Conservation (phyloP, 495 filamentous ascomycete genomes). For the Beverwykella pulmonaria region DNA sequence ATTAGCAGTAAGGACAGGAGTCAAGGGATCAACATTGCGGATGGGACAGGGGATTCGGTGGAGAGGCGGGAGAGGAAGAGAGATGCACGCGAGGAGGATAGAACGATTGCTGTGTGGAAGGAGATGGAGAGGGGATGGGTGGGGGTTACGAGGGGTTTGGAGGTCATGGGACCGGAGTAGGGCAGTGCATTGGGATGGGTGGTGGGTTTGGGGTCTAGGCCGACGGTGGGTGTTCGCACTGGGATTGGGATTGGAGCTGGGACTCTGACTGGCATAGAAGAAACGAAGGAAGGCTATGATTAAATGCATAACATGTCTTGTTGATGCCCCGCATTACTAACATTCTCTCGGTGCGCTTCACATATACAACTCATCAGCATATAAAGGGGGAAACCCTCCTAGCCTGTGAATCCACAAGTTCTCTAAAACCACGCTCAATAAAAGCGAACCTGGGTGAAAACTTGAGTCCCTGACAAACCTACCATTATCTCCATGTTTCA, state of each 20-base stretch:
- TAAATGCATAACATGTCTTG: neutral
- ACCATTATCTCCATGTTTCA: no score
- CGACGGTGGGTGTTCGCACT: neutral
- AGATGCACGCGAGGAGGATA: constrained; percentile 25
- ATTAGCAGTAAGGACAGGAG: neutral
- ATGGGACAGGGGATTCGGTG: constrained; percentile 20
- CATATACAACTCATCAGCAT: no score
- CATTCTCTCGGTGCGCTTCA: no score
- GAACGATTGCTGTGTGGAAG: constrained; percentile 19
- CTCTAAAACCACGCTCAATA: no score
- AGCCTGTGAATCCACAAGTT: no score
- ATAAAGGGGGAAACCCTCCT: no score
- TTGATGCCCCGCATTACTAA: no score
- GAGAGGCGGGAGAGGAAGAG: constrained; percentile 29
- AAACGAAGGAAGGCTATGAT: neutral
- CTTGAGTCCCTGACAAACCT: no score
- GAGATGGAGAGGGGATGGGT: constrained; percentile 23
- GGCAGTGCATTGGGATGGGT: neutral
- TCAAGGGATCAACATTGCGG: neutral
- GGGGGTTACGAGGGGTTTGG: constrained; percentile 23
- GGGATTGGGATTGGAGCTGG: neutral
- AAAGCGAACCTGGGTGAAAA: no score
- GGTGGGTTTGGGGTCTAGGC: neutral
- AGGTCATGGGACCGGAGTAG: constrained; percentile 24
- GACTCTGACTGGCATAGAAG: no score